These are phyloP conservation scores for Gracilaria vermiculophylla DNA, from an alignment of 23 red algal species.

Conservation along the genomic window DNA sequence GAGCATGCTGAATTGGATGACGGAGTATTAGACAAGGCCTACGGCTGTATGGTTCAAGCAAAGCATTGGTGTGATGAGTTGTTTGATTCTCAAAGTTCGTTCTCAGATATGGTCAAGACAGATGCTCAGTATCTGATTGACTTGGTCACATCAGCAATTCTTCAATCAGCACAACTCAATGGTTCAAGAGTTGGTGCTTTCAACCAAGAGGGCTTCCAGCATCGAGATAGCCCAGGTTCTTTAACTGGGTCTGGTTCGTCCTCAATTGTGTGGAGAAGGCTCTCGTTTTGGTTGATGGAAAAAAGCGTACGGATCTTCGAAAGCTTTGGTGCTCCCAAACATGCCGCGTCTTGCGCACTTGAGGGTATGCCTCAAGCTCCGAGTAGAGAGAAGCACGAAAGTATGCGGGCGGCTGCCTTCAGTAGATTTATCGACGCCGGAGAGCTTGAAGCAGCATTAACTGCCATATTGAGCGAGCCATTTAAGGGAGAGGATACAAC, in stretches of 20 bases:
- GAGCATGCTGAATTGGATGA: neutral
- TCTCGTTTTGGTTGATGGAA: conserved; percentile 59
- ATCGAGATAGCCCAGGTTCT: neutral
- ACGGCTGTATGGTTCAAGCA: conserved; percentile 19
- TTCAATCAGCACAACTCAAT: neutral
- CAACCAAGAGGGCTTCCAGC: neutral
- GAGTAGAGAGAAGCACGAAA: conserved; percentile 41
- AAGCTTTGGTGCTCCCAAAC: conserved; percentile 17
- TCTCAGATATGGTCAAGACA: neutral
- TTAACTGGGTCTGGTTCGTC: neutral
- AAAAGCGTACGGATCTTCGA: conserved; percentile 43
- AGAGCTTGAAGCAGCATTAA: conserved; percentile 40
- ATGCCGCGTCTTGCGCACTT: conserved; percentile 46
- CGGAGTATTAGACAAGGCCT: conserved; percentile 28
- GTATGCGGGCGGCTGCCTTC: conserved; percentile 66
- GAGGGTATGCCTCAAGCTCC: conserved; percentile 51
- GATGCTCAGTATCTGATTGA: conserved; percentile 2
- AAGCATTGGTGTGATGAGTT: conserved; percentile 28
- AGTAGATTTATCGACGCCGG: conserved; percentile 53
- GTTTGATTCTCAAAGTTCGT: neutral
- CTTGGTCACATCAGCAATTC: neutral
- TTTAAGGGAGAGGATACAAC: neutral
- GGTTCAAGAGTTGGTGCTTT: neutral
- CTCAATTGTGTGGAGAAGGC: neutral
- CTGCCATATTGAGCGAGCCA: conserved; percentile 39